Evolutionary conservation across 1,139 yeast genomes (phyloP).

Genomic region (Petasospora fabianii): DNA sequence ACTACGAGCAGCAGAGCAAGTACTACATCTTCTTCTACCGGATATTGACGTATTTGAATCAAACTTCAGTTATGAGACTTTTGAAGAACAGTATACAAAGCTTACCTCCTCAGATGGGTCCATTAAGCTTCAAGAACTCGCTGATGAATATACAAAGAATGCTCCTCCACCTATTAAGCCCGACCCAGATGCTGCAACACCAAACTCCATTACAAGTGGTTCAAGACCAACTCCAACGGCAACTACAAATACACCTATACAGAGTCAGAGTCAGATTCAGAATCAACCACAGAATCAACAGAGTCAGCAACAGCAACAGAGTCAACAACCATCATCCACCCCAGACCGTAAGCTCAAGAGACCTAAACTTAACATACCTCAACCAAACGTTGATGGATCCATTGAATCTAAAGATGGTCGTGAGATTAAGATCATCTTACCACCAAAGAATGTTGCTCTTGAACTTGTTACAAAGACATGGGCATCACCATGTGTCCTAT

Average conservation of each 20-base stretch:
- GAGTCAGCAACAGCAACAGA: too few relatives aligned
- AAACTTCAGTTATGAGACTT: conserved; percentile 46
- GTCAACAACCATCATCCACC: neutral
- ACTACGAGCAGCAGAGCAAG: conserved; percentile 33
- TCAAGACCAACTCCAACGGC: too few relatives aligned
- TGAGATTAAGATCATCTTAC: conserved; percentile 20
- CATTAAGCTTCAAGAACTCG: conserved; percentile 8
- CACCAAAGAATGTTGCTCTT: conserved; percentile 64
- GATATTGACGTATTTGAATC: conserved; percentile 45
- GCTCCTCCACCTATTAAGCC: conserved; percentile 9
- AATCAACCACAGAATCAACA: too few relatives aligned
- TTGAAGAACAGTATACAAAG: conserved; percentile 24
- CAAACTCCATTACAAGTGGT: conserved; percentile 3
- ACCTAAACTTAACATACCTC: conserved; percentile 19
- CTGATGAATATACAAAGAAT: conserved; percentile 12
- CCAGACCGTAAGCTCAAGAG: conserved; percentile 14
- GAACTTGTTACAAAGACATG: conserved; percentile 76
- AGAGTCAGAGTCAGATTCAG: too few relatives aligned
- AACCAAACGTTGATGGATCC: conserved; percentile 35
- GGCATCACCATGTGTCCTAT: conserved; percentile 84
- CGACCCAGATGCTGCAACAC: conserved; percentile 7
- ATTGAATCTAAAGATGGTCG: conserved; percentile 37
- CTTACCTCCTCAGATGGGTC: conserved; percentile 1
- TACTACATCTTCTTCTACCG: conserved; percentile 47
- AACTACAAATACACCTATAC: too few relatives aligned